Base-by-base conservation (phyloP, 2,329 filamentous ascomycete genomes). In the Xylaria multiplex region DNA sequence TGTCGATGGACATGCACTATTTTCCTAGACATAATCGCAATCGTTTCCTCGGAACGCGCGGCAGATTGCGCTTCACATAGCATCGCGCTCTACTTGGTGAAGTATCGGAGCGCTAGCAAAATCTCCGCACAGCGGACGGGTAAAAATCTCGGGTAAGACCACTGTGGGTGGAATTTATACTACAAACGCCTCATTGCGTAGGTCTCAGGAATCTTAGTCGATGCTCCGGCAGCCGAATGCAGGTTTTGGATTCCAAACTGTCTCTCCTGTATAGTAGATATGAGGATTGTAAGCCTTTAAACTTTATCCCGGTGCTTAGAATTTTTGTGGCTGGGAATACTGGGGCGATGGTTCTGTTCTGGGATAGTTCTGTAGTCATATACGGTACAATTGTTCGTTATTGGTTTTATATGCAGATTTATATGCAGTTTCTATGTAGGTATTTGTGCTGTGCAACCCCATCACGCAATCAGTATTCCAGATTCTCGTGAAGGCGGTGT, bases 391-490 rank as follows among this genome's bases (percentile, higher is more conserved):
- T 3, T 40, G 32, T 55, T 50, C 35, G 30, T 35, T 27, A 56
- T 60, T 45, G 24, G n/a, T 24, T 43, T 35, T 30, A 42, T 22
- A 27, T 53, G 37, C 22, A 30, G 37, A n/a, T 32, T 30, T 11
- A n/a, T 35, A 43, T 11, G 53, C 55, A 22, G 32, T 54, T 54
- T 40, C 9, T 6, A 43, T 14, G 43, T 32, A 32, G 9, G 57
- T 19, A 65, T 43, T 48, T 43, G 40, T 56, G 62, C 35, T 49
- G 62, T 62, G 59, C 19, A 62, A 65, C 62, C 62, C n/a, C 52
- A 63, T 62, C 62, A 62, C 55, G 49, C 54, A 59, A 66, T 65
- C 27, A 30, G 27, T 49, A 50, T 65, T 43, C 19, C 14, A 46
- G 43, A 46, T 42, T 50, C 35, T 55, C 13, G 27, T 35, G 30